A percentile compares a stretch with the other conserved stretches of the same genome.
These are phyloP conservation scores for Phytophthora rubi DNA, from an alignment of 352 stramenopile genomes.

Conservation along the genomic window DNA sequence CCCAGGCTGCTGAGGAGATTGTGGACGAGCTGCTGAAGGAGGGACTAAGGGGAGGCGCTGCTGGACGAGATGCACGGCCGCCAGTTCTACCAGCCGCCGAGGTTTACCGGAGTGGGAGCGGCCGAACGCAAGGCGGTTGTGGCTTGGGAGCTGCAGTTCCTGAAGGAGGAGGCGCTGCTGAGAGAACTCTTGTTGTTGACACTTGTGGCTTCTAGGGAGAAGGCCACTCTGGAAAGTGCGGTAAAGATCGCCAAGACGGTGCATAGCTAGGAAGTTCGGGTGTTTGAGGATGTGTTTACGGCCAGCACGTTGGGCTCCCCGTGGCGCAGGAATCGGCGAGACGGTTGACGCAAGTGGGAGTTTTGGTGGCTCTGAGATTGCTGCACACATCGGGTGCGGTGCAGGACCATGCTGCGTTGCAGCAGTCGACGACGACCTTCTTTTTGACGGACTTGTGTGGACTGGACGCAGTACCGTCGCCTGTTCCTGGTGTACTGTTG, in stretches of 20 bases:
- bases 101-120: slow-evolving; percentile 40
- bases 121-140: slow-evolving; percentile 41
- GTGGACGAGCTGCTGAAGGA: slow-evolving; percentile 60
- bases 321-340: slow-evolving; percentile 25
- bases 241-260: slow-evolving; percentile 48
- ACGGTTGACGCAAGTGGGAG: slow-evolving; percentile 42
- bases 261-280: slow-evolving; percentile 38
- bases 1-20: slow-evolving; percentile 43
- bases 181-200: slow-evolving; percentile 63
- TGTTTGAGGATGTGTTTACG: slow-evolving; percentile 44
- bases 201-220: slow-evolving; percentile 51
- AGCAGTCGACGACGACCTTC: slow-evolving; percentile 34
- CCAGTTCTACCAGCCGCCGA: slow-evolving; percentile 40
- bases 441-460: slow-evolving; percentile 39
- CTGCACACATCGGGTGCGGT: slow-evolving; percentile 31
- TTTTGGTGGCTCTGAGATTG: slow-evolving; percentile 44
- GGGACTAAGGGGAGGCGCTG: slow-evolving; percentile 57
- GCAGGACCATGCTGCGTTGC: slow-evolving; percentile 27
- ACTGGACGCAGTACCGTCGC: slow-evolving; percentile 21
- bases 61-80: slow-evolving; percentile 63
- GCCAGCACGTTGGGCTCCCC: slow-evolving; percentile 27
- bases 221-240: slow-evolving; percentile 35
- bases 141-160: slow-evolving; percentile 62
- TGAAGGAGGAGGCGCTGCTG: slow-evolving; percentile 66
- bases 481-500: slow-evolving; percentile 51